Percentiles rank a stretch among this genome's conserved stretches.
These are phyloP conservation scores for Capronia americana DNA, from an alignment of 2,329 filamentous ascomycete genomes.

Conservation along the genomic window DNA sequence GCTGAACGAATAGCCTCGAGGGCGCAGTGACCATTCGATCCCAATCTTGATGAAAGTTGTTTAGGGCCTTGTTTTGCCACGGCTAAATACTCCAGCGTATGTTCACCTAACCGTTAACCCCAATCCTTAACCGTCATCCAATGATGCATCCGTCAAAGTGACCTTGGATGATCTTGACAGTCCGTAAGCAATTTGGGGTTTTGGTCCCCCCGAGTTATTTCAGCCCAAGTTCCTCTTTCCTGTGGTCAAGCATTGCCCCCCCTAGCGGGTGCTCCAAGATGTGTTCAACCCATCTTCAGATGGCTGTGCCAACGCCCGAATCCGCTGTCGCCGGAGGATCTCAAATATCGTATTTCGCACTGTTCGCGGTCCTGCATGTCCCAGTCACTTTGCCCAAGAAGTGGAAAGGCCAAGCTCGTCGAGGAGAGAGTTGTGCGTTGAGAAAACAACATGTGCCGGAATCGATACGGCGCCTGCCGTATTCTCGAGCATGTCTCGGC, in stretches of 20 bases:
- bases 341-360: not conserved
- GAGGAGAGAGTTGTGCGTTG: not conserved
- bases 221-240: not conserved
- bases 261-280: not conserved
- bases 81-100: not conserved
- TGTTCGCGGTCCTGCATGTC: not conserved
- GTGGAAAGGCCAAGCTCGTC: not conserved
- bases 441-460: not conserved
- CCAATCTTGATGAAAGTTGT: not conserved
- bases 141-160: not conserved
- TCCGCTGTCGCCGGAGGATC: not conserved
- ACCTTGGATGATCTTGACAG: not conserved
- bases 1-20: not conserved
- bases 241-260: not conserved
- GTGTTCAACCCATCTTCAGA: not conserved
- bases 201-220: not conserved
- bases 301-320: not conserved
- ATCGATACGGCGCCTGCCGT: not conserved
- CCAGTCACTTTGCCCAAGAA: not conserved
- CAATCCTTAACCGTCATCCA: not conserved
- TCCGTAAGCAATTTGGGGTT: not conserved
- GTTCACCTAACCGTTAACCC: not conserved
- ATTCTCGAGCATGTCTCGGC: not conserved
- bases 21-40: not conserved
- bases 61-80: not conserved